phyloP scores from a whole-genome alignment of 306 rosid species.

The Fragaria ananassa region DNA sequence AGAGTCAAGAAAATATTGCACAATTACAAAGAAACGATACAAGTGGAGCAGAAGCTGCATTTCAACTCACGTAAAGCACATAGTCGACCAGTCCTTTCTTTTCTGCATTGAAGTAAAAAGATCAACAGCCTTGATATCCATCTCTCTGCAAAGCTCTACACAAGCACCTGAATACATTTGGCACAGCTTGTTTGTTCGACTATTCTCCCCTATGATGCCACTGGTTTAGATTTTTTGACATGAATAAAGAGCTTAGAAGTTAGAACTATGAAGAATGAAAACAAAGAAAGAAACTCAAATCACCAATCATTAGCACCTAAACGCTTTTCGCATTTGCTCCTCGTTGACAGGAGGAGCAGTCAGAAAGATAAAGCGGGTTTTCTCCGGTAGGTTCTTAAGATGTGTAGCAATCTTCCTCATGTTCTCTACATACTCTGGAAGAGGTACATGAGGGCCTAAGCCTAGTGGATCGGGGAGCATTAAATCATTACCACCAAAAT shows the following conservation, averaged over 20 bases:
- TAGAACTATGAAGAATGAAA: neutral
- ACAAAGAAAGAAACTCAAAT: neutral
- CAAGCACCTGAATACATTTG: constrained; percentile 73
- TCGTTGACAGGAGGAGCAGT: constrained; percentile 59
- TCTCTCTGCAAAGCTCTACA: constrained; percentile 51
- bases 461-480: constrained; percentile 51
- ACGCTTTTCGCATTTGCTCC: constrained; percentile 30
- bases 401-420: constrained; percentile 64
- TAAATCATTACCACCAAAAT: constrained; percentile 91
- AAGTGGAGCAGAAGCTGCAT: neutral
- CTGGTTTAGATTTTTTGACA: neutral
- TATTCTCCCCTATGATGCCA: neutral
- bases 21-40: neutral
- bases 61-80: constrained; percentile 56
- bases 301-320: constrained; percentile 29
- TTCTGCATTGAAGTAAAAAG: constrained; percentile 53
- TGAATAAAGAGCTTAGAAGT: neutral
- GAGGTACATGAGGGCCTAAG: constrained; percentile 58
- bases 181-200: constrained; percentile 46
- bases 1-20: neutral
- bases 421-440: constrained; percentile 64
- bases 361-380: constrained; percentile 55
- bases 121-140: constrained; percentile 53
- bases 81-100: constrained; percentile 45
- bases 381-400: constrained; percentile 55